Conservation (phyloP, 139 green algal species). For the Chlamydomonas sp. region DNA sequence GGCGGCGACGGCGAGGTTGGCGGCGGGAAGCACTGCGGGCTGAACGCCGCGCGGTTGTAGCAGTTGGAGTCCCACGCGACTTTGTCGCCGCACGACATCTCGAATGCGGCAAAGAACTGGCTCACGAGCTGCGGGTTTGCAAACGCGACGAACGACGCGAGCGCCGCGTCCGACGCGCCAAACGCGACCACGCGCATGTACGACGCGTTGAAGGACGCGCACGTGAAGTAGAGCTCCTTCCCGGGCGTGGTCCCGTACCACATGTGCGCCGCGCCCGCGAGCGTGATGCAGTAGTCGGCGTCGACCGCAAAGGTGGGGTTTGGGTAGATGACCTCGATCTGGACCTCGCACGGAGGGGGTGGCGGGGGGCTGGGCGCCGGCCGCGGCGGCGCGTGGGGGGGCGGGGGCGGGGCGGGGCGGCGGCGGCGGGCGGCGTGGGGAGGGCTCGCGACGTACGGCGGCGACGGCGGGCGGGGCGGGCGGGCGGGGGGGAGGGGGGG, state of each 20-base stretch:
- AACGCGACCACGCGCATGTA: background rate
- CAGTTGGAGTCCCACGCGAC: background rate
- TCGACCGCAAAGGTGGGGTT: background rate
- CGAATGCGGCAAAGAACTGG: background rate
- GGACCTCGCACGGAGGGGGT: background rate
- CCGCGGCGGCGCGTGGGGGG: background rate
- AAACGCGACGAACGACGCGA: background rate
- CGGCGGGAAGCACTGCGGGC: background rate
- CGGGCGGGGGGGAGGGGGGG: background rate
- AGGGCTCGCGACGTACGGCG: background rate
- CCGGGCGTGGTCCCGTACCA: background rate
- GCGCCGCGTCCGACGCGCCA: background rate
- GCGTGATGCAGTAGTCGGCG: background rate
- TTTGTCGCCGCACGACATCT: background rate
- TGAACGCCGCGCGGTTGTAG: background rate
- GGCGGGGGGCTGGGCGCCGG: slow-evolving; percentile 1
- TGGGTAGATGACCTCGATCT: background rate
- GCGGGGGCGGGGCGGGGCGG: slow-evolving; percentile 6
- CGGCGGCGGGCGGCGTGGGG: slow-evolving; percentile 1
- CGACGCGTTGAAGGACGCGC: background rate
- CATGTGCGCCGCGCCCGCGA: background rate
- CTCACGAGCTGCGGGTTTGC: background rate
- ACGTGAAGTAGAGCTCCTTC: background rate
- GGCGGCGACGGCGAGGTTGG: background rate
- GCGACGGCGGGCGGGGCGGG: background rate